These are phyloP conservation scores for Botryobasidium botryosum DNA, from an alignment of 768 basidiomycete genomes.

Conservation along the genomic window DNA sequence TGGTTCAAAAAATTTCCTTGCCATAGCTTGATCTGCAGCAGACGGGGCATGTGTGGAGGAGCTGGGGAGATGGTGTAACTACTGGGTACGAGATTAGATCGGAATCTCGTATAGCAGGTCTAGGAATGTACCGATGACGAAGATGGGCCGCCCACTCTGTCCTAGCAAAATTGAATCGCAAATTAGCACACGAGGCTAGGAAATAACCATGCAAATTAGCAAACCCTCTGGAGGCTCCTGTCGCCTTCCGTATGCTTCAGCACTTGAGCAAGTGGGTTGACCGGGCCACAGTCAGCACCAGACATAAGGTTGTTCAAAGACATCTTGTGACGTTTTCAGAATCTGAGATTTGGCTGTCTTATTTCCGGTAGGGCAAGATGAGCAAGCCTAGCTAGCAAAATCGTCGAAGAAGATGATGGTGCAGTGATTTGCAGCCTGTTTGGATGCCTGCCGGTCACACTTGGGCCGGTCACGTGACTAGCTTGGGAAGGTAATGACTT, in stretches of 20 bases:
- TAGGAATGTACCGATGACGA: constrained; percentile 6
- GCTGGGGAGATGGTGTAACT: constrained; percentile 66
- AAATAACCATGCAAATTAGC: constrained; percentile 15
- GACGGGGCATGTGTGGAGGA: constrained; percentile 31
- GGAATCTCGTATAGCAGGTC: not conserved
- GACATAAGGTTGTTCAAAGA: constrained; percentile 37
- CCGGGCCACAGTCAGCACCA: constrained; percentile 75
- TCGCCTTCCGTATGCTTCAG: constrained; percentile 83
- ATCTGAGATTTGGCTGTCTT: no score
- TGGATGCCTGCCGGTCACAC: no score
- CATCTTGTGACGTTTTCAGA: constrained; percentile 7
- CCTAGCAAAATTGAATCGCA: constrained; percentile 28
- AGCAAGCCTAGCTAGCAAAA: no score
- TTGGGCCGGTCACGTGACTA: no score
- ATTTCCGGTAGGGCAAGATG: no score
- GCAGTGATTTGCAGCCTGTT: no score
- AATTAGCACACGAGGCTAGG: not conserved
- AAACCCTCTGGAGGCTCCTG: constrained; percentile 71
- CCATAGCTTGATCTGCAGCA: constrained; percentile 54
- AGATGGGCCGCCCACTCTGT: constrained; percentile 22
- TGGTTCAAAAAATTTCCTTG: constrained; percentile 53
- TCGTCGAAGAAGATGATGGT: no score
- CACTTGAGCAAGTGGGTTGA: constrained; percentile 79
- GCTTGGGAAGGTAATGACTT: no score
- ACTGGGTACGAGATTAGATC: not conserved